Percentiles rank a stretch among this genome's conserved stretches.
These are phyloP conservation scores for Oldenlandia corymbosa DNA, from an alignment of 257 asterid species.

Conservation along the genomic window DNA sequence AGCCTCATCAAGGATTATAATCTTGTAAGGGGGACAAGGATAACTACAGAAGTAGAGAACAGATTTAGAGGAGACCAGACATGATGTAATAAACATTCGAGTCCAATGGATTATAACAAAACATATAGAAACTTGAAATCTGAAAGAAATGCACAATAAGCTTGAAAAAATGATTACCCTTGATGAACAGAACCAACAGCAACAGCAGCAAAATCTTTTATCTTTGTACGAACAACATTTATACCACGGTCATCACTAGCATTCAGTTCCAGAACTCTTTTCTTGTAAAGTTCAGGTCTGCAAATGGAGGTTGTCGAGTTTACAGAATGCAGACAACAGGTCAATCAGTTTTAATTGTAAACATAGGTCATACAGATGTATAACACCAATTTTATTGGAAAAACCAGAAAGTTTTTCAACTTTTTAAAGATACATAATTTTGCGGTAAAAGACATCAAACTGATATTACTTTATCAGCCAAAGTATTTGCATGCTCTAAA, in stretches of 20 bases:
- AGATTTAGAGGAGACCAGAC: constrained; percentile 15
- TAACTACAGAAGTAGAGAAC: constrained; percentile 53
- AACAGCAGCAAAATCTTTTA: constrained; percentile 87
- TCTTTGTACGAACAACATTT: constrained; percentile 96
- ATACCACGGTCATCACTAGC: constrained; percentile 99
- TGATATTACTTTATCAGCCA: no score
- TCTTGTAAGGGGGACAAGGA: constrained; percentile 96
- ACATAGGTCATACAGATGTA: not conserved
- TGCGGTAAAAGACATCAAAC: not conserved
- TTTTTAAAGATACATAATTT: not conserved
- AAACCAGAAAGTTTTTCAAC: not conserved
- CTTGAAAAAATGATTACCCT: constrained; percentile 37
- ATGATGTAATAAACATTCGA: not conserved
- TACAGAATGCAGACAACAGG: not conserved
- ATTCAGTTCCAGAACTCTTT: constrained; percentile 94
- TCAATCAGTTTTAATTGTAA: not conserved
- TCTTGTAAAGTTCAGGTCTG: constrained; percentile 86
- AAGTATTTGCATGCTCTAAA: not conserved
- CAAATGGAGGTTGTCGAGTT: constrained; percentile 4
- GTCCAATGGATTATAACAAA: constrained; percentile 12
- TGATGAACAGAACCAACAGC: constrained; percentile 80
- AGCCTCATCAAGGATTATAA: constrained; percentile 93
- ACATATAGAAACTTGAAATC: not conserved
- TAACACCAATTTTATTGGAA: not conserved
- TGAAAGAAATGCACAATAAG: not conserved